These are phyloP conservation scores for Ceriops decandra DNA, from an alignment of 345 rosid genomes.

Conservation along the genomic window DNA sequence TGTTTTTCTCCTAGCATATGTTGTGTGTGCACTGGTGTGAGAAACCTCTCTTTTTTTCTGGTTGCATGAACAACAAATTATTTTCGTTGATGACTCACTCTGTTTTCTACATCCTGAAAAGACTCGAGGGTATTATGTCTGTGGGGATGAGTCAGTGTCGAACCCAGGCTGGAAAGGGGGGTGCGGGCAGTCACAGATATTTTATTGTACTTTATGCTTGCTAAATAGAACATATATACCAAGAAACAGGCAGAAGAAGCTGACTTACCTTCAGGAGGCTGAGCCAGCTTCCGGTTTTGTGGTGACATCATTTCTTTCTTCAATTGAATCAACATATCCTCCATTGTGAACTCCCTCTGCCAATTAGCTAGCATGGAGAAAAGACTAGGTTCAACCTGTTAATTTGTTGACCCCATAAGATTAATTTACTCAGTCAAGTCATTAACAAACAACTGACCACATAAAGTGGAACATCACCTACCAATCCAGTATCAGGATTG, in stretches of 20 bases:
- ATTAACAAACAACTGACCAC: background rate
- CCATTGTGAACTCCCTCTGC: constrained; percentile 72
- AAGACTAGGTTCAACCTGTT: constrained; percentile 65
- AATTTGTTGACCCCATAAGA: constrained; percentile 16
- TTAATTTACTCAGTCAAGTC: background rate
- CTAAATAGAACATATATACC: background rate
- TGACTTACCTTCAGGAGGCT: constrained; percentile 72
- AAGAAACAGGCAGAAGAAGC: constrained; percentile 5
- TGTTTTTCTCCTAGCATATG: too few species aligned
- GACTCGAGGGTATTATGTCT: too few species aligned
- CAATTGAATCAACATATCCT: constrained; percentile 61
- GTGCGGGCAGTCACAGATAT: too few species aligned
- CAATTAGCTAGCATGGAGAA: constrained; percentile 72
- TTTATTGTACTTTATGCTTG: too few species aligned
- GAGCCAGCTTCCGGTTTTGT: constrained; percentile 69
- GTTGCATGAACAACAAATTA: too few species aligned
- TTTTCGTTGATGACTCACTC: too few species aligned
- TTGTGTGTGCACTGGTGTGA: too few species aligned
- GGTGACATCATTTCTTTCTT: constrained; percentile 83
- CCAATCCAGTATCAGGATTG: constrained; percentile 70
- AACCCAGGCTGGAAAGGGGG: too few species aligned
- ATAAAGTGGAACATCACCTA: constrained; percentile 23
- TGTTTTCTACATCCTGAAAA: too few species aligned
- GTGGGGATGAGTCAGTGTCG: too few species aligned
- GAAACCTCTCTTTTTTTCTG: too few species aligned